Evolutionary conservation across 2,329 filamentous ascomycete species (phyloP).

Genomic region (Pyrenochaeta sp.): DNA sequence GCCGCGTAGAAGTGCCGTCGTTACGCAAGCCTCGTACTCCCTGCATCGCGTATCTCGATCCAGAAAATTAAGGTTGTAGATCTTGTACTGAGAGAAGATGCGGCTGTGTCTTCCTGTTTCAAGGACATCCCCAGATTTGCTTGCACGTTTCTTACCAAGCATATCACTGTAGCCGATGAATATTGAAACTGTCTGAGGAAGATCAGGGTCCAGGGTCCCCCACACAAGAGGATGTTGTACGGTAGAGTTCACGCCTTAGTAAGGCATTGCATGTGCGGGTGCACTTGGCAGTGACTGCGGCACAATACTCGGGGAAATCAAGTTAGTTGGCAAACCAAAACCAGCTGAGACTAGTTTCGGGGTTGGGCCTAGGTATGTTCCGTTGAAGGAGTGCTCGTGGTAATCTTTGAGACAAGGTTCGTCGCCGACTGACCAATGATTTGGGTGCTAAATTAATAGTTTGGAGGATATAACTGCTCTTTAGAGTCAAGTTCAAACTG

Average conservation of each 20-base stretch:
- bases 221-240: neutral
- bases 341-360: neutral
- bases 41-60: neutral
- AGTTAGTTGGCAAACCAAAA: neutral
- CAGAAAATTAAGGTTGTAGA: neutral
- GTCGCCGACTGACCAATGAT: neutral
- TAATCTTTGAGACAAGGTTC: neutral
- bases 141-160: neutral
- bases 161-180: neutral
- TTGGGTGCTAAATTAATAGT: neutral
- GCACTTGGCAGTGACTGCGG: neutral
- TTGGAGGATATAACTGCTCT: constrained; percentile 19
- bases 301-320: neutral
- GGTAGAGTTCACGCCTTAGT: neutral
- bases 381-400: neutral
- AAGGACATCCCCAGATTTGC: neutral
- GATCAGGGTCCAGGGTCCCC: neutral
- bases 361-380: neutral
- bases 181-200: neutral
- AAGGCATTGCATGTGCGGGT: neutral
- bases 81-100: neutral
- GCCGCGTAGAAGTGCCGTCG: neutral
- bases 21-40: neutral
- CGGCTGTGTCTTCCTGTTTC: neutral
- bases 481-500: constrained; percentile 21